A percentile compares a stretch with the other conserved stretches of the same genome.
phyloP scores from a whole-genome alignment of 2,329 filamentous ascomycete species.

The Dryadomyces quercus-mongolicae region DNA sequence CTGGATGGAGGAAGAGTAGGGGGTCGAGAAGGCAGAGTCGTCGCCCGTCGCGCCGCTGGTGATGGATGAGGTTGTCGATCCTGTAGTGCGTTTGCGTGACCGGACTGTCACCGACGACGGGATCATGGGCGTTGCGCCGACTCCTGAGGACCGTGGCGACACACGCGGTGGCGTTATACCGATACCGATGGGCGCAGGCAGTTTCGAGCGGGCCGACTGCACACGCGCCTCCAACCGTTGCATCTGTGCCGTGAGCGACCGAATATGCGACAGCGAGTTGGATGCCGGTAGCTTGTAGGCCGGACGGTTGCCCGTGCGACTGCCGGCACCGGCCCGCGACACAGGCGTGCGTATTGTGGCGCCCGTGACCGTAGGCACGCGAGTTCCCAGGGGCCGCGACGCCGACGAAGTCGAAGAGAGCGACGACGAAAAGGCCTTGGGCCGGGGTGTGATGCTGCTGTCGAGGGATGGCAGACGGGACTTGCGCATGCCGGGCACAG shows the following conservation, averaged over 20 bases:
- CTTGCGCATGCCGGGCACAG: constrained; percentile 28
- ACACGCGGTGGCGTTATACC: constrained; percentile 59
- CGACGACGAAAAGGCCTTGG: constrained; percentile 27
- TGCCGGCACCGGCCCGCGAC: background rate
- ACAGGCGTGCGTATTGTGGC: constrained; percentile 28
- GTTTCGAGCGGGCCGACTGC: constrained; percentile 79
- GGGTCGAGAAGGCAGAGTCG: constrained; percentile 31
- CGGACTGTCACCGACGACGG: constrained; percentile 52
- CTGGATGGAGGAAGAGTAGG: constrained; percentile 19
- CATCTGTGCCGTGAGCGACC: constrained; percentile 91
- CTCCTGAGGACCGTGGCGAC: constrained; percentile 53
- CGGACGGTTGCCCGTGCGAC: constrained; percentile 6
- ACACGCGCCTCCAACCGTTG: constrained; percentile 90
- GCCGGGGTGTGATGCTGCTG: constrained; percentile 36
- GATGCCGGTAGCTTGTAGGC: constrained; percentile 41
- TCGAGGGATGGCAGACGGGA: constrained; percentile 44
- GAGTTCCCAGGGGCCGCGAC: constrained; percentile 20
- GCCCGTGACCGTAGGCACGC: constrained; percentile 34
- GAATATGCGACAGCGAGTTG: constrained; percentile 80
- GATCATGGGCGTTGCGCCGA: constrained; percentile 18
- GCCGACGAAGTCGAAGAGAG: constrained; percentile 19
- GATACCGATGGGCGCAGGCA: constrained; percentile 60
- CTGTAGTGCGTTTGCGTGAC: constrained; percentile 55
- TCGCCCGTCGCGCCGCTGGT: constrained; percentile 25
- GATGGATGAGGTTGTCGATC: constrained; percentile 37